Evolutionary conservation across 768 basidiomycete genomes (phyloP).

Genomic region (Leccinum ochraceum): DNA sequence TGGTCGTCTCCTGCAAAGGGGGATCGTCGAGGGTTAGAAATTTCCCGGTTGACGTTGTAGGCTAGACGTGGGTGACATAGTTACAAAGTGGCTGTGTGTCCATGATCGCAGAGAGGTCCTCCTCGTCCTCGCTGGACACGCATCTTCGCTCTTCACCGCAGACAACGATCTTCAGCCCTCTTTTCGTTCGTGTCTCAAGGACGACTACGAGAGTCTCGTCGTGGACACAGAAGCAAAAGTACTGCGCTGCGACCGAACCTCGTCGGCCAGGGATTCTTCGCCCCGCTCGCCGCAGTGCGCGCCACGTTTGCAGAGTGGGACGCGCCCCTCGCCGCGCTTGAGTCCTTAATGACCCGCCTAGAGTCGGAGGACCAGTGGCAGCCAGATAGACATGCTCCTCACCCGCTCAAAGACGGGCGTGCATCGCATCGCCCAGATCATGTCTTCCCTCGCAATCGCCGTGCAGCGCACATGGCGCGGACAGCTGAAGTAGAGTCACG

Average conservation of each 20-base stretch:
- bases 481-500: constrained; percentile 46
- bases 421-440: constrained; percentile 69
- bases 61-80: constrained; percentile 18
- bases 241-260: constrained; percentile 71
- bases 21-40: constrained; percentile 55
- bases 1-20: constrained; percentile 62
- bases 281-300: constrained; percentile 81
- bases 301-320: constrained; percentile 90
- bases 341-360: constrained; percentile 62
- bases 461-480: constrained; percentile 84
- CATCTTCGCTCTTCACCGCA: constrained; percentile 76
- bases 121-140: constrained; percentile 83
- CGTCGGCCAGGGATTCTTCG: constrained; percentile 77
- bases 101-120: constrained; percentile 84
- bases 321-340: constrained; percentile 75
- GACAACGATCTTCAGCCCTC: constrained; percentile 62
- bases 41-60: constrained; percentile 20
- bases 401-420: constrained; percentile 76
- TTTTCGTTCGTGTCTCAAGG: constrained; percentile 57
- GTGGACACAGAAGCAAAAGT: constrained; percentile 81
- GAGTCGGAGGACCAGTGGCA: constrained; percentile 52
- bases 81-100: no score
- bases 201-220: constrained; percentile 79
- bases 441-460: constrained; percentile 71
- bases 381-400: constrained; percentile 81